Percentiles rank a stretch among this genome's conserved stretches.
These are phyloP conservation scores for Drechslera avenae DNA, from an alignment of 2,329 filamentous ascomycete genomes.

Conservation along the genomic window DNA sequence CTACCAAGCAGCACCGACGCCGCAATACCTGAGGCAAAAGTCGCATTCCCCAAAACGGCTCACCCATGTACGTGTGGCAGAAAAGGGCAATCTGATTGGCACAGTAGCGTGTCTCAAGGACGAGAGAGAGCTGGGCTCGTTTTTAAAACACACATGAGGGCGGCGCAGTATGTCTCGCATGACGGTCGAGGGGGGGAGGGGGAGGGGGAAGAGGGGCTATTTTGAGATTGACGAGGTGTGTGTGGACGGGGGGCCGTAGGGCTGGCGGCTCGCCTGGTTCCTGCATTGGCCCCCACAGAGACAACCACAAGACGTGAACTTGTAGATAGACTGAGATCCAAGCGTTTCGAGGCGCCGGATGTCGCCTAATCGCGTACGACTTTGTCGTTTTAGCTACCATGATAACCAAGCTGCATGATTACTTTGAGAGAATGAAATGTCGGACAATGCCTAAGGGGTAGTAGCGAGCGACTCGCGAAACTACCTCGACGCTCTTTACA, in stretches of 20 bases:
- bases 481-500: no score
- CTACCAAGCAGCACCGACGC: no score
- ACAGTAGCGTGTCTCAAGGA: background rate
- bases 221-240: slow-evolving; percentile 16
- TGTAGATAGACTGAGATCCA: no score
- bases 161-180: slow-evolving; percentile 22
- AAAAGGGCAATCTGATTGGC: slow-evolving; percentile 19
- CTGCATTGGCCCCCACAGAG: no score
- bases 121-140: no score
- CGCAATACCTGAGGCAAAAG: background rate
- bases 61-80: slow-evolving; percentile 28
- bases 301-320: slow-evolving; percentile 1
- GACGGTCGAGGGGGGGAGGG: slow-evolving; percentile 3
- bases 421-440: no score
- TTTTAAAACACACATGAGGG: slow-evolving; percentile 19
- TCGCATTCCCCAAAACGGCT: background rate
- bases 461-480: no score
- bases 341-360: background rate
- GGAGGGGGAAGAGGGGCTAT: no score
- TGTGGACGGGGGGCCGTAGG: slow-evolving; percentile 4
- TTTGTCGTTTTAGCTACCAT: slow-evolving; percentile 9
- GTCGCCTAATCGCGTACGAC: no score
- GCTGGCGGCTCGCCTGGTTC: background rate
- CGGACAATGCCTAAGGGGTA: no score
- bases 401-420: no score